phyloP scores from a whole-genome alignment of 1,284 basidiomycete species.

The Sanguinoderma infundibulare region DNA sequence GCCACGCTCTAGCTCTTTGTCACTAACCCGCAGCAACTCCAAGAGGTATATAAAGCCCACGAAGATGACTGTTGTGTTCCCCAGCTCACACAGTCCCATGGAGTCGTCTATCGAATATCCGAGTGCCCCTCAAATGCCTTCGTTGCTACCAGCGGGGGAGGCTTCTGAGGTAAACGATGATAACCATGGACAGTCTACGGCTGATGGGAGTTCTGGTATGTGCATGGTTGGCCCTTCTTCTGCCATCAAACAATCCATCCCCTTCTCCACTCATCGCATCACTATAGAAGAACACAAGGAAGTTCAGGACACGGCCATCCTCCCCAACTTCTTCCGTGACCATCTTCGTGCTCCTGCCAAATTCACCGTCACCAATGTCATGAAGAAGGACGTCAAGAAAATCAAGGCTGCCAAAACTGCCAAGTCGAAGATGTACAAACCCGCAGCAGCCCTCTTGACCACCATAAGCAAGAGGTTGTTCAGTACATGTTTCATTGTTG shows the following conservation, averaged over 20 bases:
- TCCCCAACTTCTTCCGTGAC: background rate
- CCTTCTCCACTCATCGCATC: background rate
- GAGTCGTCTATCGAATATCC: conserved; percentile 4
- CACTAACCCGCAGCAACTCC: conserved; percentile 64
- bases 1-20: no score
- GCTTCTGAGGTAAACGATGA: conserved; percentile 1
- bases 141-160: background rate
- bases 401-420: background rate
- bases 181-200: background rate
- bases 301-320: background rate
- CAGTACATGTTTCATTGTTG: background rate
- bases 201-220: background rate
- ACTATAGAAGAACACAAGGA: background rate
- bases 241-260: background rate
- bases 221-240: background rate
- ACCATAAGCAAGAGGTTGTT: conserved; percentile 4
- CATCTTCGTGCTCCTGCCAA: background rate
- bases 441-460: conserved; percentile 1
- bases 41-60: background rate
- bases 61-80: conserved; percentile 3
- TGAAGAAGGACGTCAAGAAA: background rate
- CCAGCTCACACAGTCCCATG: conserved; percentile 13
- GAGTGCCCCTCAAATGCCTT: conserved; percentile 2
- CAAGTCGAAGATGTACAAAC: conserved; percentile 4
- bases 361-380: background rate